These are phyloP conservation scores for Dunaliella primolecta DNA, from an alignment of 139 green algal genomes.

Conservation along the genomic window DNA sequence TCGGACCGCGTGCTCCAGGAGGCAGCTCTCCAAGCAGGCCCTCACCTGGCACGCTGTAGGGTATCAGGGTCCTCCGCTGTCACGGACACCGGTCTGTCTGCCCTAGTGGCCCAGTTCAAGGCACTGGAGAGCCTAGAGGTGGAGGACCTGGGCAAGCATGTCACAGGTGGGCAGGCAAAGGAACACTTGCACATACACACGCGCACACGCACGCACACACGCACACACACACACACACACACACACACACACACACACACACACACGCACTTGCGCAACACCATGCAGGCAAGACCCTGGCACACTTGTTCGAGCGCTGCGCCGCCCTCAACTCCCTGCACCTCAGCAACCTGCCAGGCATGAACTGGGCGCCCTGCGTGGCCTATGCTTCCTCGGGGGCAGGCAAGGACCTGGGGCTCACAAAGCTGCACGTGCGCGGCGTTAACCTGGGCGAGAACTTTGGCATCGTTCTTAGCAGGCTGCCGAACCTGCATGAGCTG, in stretches of 20 bases:
- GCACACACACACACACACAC: neutral
- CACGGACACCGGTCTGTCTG: conserved; percentile 41
- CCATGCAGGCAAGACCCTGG: conserved; percentile 41
- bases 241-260: neutral
- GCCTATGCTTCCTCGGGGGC: conserved; percentile 8
- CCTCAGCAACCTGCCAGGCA: conserved; percentile 35
- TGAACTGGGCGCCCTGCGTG: conserved; percentile 42
- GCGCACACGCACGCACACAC: neutral
- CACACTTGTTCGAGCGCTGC: conserved; percentile 40
- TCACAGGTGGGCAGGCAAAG: conserved; percentile 12
- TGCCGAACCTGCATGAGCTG: conserved; percentile 34
- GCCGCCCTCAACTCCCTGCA: conserved; percentile 32
- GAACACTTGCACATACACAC: neutral
- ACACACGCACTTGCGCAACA: too few relatives aligned
- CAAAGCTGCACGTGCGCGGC: conserved; percentile 32
- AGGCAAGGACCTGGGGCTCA: conserved; percentile 11
- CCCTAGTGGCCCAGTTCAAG: conserved; percentile 17
- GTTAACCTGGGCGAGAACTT: conserved; percentile 38
- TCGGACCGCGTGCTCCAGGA: conserved; percentile 40
- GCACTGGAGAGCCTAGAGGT: conserved; percentile 35
- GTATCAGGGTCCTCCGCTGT: conserved; percentile 23
- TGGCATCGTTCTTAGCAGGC: conserved; percentile 35
- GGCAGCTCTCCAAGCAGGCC: conserved; percentile 22
- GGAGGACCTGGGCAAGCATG: conserved; percentile 22
- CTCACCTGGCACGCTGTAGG: conserved; percentile 27